phyloP scores from a whole-genome alignment of 495 filamentous ascomycete species.

The Penicillium antarcticum region DNA sequence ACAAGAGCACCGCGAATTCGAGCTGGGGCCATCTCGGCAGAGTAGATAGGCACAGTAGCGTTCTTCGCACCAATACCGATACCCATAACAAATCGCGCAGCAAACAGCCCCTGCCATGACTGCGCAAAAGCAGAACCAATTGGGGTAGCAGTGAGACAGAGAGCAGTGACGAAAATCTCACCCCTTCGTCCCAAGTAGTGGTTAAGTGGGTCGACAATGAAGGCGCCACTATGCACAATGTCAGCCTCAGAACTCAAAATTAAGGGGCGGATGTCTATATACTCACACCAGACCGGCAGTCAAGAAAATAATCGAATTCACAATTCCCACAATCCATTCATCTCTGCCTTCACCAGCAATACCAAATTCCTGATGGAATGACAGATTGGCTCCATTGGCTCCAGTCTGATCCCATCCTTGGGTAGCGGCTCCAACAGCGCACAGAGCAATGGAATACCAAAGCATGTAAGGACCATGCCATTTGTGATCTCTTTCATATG shows the following conservation, averaged over 20 bases:
- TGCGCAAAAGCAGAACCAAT: constrained; percentile 50
- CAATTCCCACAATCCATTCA: constrained; percentile 55
- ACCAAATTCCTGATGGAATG: constrained; percentile 52
- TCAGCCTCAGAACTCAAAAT: constrained; percentile 12
- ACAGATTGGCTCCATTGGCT: constrained; percentile 63
- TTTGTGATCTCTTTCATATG: constrained; percentile 31
- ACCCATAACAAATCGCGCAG: constrained; percentile 54
- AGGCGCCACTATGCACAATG: constrained; percentile 42
- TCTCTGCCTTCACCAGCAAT: constrained; percentile 42
- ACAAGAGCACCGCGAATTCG: constrained; percentile 61
- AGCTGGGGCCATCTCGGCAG: constrained; percentile 60
- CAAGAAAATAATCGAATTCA: constrained; percentile 48
- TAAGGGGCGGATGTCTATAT: constrained; percentile 4
- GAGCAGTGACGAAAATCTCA: constrained; percentile 54
- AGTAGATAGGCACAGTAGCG: constrained; percentile 61
- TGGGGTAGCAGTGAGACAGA: constrained; percentile 46
- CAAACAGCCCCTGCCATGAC: constrained; percentile 54
- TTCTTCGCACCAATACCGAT: constrained; percentile 62
- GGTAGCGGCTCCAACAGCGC: constrained; percentile 34
- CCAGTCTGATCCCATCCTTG: constrained; percentile 67
- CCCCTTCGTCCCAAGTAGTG: constrained; percentile 52
- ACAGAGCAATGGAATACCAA: constrained; percentile 33
- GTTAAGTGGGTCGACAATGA: constrained; percentile 52
- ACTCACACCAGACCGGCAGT: constrained; percentile 37
- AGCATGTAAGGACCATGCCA: constrained; percentile 33